Base-by-base conservation (phyloP, 2,329 filamentous ascomycete species). In the Paecilomyces variotii region DNA sequence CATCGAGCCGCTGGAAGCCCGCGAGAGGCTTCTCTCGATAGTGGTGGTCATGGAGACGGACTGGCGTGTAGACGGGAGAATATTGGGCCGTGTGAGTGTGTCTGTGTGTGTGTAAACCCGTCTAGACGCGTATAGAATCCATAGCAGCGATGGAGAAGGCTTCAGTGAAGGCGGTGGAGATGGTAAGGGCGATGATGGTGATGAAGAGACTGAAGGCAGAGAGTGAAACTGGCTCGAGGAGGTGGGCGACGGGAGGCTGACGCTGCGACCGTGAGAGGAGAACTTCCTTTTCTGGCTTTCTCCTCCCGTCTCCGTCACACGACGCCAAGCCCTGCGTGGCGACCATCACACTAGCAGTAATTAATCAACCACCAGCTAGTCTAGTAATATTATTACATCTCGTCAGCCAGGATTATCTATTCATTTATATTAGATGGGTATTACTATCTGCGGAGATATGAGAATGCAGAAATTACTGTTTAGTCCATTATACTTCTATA, bases 1-100 rank as follows among this genome's bases (percentile, higher is more conserved):
- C 54, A 72, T 68, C 6, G 72, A 74, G 61, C 72, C 69, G 65
- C 69, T 74, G 56, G 73, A 73, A 30, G 72, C 68, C 62, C 72
- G 68, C 60, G 71, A 73, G 57, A 72, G 67, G 64, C 69, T 71
- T 61, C 70, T 68, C 66, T 73, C 73, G 10, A 73, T 67, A 14
- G 67, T 72, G 35, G 68, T 62, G 53, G 71, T 72, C 69, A 72
- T 73, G 60, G 61, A 65, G 62, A 63, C 56, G 50, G 60, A 28
- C 39, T 45, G 39, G 39, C 39, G 39, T 56, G 52, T 27, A 6
- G 39, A 53, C 35, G 30, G 34, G 14, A 34, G 10, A 35, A 27
- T 27, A 24, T 32, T 19, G 19, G 30, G 7, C 25, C 14, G 55
- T 26, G 51, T 27, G 51, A 6, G 51, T 45, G 39, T 19, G 19